Conservation (phyloP, 2,329 filamentous ascomycete genomes). For the Fusarium cyanostomum region DNA sequence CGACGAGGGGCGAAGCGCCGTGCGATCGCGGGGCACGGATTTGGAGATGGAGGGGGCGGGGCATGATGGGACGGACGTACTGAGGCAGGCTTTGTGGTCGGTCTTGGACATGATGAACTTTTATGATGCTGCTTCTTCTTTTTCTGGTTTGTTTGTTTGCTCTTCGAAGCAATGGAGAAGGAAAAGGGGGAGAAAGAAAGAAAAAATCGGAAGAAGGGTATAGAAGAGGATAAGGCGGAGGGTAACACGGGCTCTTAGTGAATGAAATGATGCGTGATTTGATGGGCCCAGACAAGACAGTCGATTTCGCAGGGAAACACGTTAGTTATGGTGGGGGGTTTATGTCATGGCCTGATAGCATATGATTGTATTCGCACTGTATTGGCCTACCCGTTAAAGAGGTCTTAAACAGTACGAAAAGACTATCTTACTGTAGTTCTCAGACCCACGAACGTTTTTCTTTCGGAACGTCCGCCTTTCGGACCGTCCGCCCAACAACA, state of each 20-base stretch:
- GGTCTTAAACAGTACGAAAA: constrained; percentile 13
- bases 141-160: constrained; percentile 4
- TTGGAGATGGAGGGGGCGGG: constrained; percentile 41
- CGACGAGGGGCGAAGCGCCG: constrained; percentile 23
- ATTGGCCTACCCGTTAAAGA: rapidly evolving
- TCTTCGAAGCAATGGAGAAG: constrained; percentile 27
- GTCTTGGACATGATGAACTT: constrained; percentile 60
- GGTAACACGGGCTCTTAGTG: constrained; percentile 31
- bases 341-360: constrained; percentile 39
- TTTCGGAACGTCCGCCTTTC: no score
- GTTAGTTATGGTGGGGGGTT: constrained; percentile 41
- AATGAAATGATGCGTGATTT: constrained; percentile 47
- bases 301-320: constrained; percentile 40
- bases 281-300: constrained; percentile 33
- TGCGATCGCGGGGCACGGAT: constrained; percentile 34
- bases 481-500: constrained; percentile 36
- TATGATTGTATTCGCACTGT: constrained; percentile 27
- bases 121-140: constrained; percentile 7
- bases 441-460: not conserved
- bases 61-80: constrained; percentile 56
- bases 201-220: constrained; percentile 8
- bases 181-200: constrained; percentile 27
- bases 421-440: constrained; percentile 4
- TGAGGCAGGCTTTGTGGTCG: constrained; percentile 69
- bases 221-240: constrained; percentile 34